A percentile compares a stretch with the other conserved stretches of the same genome.
phyloP scores from a whole-genome alignment of 345 rosid genomes.

The Aquilaria malaccensis region DNA sequence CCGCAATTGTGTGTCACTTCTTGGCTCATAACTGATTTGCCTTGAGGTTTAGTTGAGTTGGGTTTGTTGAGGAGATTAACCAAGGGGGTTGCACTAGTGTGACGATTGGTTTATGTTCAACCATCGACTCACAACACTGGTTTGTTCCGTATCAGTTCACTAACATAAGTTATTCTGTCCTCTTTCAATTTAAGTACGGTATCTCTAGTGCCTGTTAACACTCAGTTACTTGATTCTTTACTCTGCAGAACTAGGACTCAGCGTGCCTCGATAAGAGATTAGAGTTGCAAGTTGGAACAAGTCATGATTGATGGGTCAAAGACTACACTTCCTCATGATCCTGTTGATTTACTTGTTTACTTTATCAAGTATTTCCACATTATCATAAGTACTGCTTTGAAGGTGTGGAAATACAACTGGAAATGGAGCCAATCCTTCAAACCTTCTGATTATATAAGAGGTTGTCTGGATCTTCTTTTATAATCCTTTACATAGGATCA shows the following conservation, averaged over 20 bases:
- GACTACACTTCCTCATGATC: slow-evolving; percentile 6
- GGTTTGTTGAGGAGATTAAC: no score
- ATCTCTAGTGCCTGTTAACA: background rate
- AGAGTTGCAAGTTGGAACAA: slow-evolving; percentile 6
- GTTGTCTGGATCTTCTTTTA: no score
- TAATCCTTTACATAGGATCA: no score
- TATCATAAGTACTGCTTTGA: background rate
- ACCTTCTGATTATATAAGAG: no score
- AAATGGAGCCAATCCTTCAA: no score
- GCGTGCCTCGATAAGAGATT: slow-evolving; percentile 66
- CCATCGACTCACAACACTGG: background rate
- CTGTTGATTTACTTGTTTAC: background rate
- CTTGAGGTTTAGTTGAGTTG: no score
- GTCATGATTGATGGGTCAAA: slow-evolving; percentile 8
- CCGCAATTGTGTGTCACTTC: no score
- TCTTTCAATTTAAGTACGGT: background rate
- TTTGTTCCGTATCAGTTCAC: background rate
- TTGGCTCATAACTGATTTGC: no score
- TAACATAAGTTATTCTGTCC: background rate
- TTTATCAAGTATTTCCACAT: background rate
- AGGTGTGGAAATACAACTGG: no score
- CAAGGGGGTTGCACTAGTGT: no score
- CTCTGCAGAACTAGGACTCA: slow-evolving; percentile 62
- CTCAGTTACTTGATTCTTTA: slow-evolving; percentile 10
- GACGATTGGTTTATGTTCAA: no score